phyloP scores from a whole-genome alignment of 169 alveolate genomes.

The Cryptosporidium ryanae region DNA sequence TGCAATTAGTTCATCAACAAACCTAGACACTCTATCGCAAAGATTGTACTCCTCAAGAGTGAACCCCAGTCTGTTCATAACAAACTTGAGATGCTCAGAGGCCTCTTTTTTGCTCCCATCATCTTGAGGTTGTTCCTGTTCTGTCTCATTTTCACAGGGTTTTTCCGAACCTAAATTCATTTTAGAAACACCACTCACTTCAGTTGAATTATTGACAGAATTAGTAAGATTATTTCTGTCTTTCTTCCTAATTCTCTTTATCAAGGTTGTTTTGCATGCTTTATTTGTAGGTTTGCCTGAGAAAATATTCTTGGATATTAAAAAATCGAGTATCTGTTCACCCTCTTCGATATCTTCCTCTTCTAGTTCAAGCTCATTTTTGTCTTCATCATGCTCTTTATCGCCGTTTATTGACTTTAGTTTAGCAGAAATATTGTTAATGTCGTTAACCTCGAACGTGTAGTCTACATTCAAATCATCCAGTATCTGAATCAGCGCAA shows the following conservation, averaged over 20 bases:
- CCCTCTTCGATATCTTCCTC: neutral
- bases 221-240: too few species aligned
- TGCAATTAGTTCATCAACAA: conserved; percentile 2
- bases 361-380: neutral
- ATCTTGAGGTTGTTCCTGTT: neutral
- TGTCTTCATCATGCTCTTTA: neutral
- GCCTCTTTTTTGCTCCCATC: too few species aligned
- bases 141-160: neutral
- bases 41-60: conserved; percentile 9
- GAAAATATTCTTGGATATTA: conserved; percentile 1
- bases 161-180: neutral
- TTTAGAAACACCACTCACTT: too few species aligned
- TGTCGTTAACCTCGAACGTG: neutral
- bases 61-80: conserved; percentile 22
- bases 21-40: neutral
- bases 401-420: too few species aligned
- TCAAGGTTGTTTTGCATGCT: too few species aligned
- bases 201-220: neutral
- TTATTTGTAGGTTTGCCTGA: neutral
- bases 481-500: conserved; percentile 2
- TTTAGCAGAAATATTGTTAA: neutral
- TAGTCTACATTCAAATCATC: neutral
- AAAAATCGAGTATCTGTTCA: conserved; percentile 1
- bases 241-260: too few species aligned
- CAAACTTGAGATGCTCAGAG: neutral